These are phyloP conservation scores for Pisolithus marmoratus DNA, from an alignment of 768 basidiomycete species.

Conservation along the genomic window DNA sequence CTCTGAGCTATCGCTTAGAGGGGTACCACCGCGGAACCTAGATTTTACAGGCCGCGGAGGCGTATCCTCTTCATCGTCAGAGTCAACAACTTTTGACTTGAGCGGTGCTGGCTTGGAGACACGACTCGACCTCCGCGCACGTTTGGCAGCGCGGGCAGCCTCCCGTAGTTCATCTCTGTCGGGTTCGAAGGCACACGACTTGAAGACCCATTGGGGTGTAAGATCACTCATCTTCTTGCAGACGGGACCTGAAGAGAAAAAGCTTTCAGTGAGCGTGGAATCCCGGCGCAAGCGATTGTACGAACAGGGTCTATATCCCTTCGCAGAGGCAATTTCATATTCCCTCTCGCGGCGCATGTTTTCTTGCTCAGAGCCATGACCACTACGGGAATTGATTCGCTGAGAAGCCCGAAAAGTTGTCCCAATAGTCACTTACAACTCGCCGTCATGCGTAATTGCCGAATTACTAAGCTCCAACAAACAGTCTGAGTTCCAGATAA, in stretches of 20 bases:
- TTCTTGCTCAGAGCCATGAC: slow-evolving; percentile 49
- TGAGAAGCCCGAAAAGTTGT: not conserved
- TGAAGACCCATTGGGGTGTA: slow-evolving; percentile 47
- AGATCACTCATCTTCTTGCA: slow-evolving; percentile 66
- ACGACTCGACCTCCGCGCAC: slow-evolving; percentile 11
- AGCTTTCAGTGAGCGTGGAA: not conserved
- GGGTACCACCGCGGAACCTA: slow-evolving; percentile 11
- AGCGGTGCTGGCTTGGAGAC: slow-evolving; percentile 2
- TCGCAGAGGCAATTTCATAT: slow-evolving; percentile 50
- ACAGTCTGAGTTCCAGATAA: slow-evolving; percentile 37
- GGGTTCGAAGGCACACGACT: slow-evolving; percentile 63
- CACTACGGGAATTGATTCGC: slow-evolving; percentile 28
- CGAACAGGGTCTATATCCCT: slow-evolving; percentile 56
- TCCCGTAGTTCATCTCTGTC: slow-evolving; percentile 48
- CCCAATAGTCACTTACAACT: slow-evolving; percentile 41
- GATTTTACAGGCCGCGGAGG: not conserved
- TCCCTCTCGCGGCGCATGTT: slow-evolving; percentile 50
- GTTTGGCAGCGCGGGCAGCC: slow-evolving; percentile 31
- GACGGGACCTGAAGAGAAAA: slow-evolving; percentile 43
- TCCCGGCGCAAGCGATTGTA: slow-evolving; percentile 1
- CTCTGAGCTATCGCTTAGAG: slow-evolving; percentile 38
- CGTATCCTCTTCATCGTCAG: slow-evolving; percentile 1
- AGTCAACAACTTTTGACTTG: slow-evolving; percentile 6
- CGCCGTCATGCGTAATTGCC: slow-evolving; percentile 49
- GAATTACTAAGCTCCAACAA: slow-evolving; percentile 47